A percentile compares a stretch with the other conserved stretches of the same genome.
Conservation (phyloP, 192 early-diverging fungal genomes). For the Mycoemilia scoparia region DNA sequence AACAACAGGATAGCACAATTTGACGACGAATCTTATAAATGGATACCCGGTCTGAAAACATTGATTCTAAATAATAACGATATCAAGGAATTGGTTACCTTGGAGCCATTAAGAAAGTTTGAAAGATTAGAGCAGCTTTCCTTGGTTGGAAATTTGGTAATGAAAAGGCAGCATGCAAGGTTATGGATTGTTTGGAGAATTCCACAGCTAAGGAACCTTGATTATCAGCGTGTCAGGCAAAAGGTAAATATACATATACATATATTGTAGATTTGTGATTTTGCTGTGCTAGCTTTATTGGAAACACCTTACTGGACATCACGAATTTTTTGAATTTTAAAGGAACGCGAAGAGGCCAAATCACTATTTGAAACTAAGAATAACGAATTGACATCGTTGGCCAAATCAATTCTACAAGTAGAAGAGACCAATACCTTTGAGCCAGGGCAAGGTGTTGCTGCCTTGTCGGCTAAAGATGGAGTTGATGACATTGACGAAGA, state of each 20-base stretch:
- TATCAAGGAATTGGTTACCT: slow-evolving; percentile 64
- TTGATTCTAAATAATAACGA: slow-evolving; percentile 80
- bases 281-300: neutral
- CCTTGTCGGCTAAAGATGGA: too few species aligned
- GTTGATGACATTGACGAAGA: too few species aligned
- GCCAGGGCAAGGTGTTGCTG: slow-evolving; percentile 50
- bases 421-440: slow-evolving; percentile 59
- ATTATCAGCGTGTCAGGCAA: slow-evolving; percentile 64
- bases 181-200: slow-evolving; percentile 67
- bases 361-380: slow-evolving; percentile 49
- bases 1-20: slow-evolving; percentile 83
- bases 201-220: slow-evolving; percentile 57
- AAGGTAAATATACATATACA: slow-evolving; percentile 23
- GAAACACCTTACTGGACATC: neutral
- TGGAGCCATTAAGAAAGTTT: slow-evolving; percentile 47
- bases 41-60: slow-evolving; percentile 56
- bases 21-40: slow-evolving; percentile 40
- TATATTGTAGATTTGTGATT: neutral
- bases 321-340: slow-evolving; percentile 1
- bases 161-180: slow-evolving; percentile 64
- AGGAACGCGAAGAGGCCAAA: slow-evolving; percentile 74
- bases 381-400: slow-evolving; percentile 43
- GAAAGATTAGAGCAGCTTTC: slow-evolving; percentile 36
- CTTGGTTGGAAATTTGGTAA: slow-evolving; percentile 81
- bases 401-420: slow-evolving; percentile 41